Evolutionary conservation across 2,329 filamentous ascomycete genomes (phyloP), one percentile per base, ranked within the genome.

Genomic region (Fusarium sulawesiense): DNA sequence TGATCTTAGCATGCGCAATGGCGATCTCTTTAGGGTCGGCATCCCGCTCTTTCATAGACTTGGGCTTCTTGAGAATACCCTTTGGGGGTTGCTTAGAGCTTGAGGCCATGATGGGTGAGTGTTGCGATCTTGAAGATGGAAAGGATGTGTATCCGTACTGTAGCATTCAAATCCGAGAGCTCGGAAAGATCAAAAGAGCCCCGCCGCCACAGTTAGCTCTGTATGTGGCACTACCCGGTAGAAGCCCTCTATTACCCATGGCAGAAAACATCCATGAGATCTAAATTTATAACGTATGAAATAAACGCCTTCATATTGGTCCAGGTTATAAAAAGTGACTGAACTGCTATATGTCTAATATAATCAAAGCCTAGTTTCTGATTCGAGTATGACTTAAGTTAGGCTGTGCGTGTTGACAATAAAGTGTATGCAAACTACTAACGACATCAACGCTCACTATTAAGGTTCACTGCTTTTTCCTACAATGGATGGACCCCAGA

Each of bases 1-100:
- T 89, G 57, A 93, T 88, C 72, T 87, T 87, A 44, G 95, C 95
- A 83, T 98, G 94, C 75, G 93, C 88, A 63, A 96, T 82, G 51
- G 94, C 95, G 59, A 93, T 86, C 63, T 91, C 87, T 63, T 83
- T 84, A 59, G 82, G 85, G 75, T 83, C 82, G 29, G 67, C 62
- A 41, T 75, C 64, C 53, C 77, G 74, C 41, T 78, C 74, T 58
- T 74, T 63, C 44, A 72, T 61, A 16, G 71, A 58, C 27, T 69
- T 69, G 45, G 75, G 82, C 58, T 88, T 89, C 77, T 91, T 92
- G 18, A 92, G 82, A 63, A 89, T 89, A 66, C 88, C 83, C 74
- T 88, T 90, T 14, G 71, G 62, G 23, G 81, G 80, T 50, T 82
- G 80, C 66, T 77, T 77, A 14, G 73, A 45, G 25, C 71, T 62